A percentile compares a stretch with the other conserved stretches of the same genome.
phyloP scores from a whole-genome alignment of 495 filamentous ascomycete species.

The Aspergillus egyptiacus region DNA sequence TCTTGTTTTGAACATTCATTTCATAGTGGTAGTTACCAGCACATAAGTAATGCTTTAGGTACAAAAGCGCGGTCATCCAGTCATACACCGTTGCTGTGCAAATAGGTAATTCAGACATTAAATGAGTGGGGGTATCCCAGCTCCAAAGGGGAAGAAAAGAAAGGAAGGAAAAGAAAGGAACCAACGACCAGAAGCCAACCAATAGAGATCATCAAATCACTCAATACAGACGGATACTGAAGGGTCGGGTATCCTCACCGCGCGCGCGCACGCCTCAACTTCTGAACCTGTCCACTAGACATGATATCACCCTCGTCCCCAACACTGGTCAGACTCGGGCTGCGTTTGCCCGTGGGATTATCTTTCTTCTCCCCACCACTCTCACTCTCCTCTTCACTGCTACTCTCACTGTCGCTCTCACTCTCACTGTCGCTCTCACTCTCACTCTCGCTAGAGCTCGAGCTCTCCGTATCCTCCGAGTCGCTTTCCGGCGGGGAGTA shows the following conservation, averaged over 20 bases:
- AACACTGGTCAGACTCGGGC: neutral
- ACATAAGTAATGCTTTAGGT: neutral
- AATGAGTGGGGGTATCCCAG: no score
- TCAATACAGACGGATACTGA: no score
- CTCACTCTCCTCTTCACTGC: slow-evolving; percentile 2
- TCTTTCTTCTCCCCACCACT: neutral
- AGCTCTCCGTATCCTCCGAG: slow-evolving; percentile 15
- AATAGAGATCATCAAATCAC: no score
- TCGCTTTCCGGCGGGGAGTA: slow-evolving; percentile 11
- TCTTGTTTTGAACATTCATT: neutral
- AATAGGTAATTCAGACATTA: no score
- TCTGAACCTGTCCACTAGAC: slow-evolving; percentile 14
- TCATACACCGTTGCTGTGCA: neutral
- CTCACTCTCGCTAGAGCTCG: slow-evolving; percentile 11
- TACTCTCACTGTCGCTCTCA: slow-evolving; percentile 3
- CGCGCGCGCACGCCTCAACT: neutral
- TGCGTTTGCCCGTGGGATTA: neutral
- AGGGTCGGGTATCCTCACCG: no score
- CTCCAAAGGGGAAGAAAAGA: no score
- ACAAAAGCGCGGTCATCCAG: neutral
- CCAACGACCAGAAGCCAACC: no score
- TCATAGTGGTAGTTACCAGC: neutral
- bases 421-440: slow-evolving; percentile 5
- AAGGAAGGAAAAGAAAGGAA: no score
- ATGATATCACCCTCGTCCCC: slow-evolving; percentile 13